Evolutionary conservation across 768 basidiomycete genomes (phyloP).

Genomic region (Mycena chlorophos): DNA sequence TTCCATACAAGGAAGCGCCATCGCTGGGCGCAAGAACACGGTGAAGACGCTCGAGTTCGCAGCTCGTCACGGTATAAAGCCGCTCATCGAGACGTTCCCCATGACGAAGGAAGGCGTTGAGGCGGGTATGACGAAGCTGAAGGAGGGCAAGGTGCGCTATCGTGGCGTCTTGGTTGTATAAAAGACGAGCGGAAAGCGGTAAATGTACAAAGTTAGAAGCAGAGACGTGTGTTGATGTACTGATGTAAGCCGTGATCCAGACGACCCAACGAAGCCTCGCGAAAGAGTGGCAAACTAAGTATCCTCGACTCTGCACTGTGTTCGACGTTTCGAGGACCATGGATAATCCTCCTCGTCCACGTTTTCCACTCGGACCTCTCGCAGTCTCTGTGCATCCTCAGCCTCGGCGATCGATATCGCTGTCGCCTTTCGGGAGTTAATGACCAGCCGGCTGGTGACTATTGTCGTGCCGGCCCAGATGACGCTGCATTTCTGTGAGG

Average conservation of each 20-base stretch:
- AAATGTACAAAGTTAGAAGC: neutral
- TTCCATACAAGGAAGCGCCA: conserved; percentile 18
- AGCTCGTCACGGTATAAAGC: conserved; percentile 29
- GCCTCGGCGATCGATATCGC: too few relatives aligned
- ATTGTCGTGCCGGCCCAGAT: conserved; percentile 4
- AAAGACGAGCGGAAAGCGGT: neutral
- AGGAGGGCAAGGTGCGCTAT: conserved; percentile 18
- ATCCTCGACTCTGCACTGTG: too few relatives aligned
- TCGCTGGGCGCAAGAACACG: conserved; percentile 2
- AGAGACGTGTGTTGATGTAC: too few relatives aligned
- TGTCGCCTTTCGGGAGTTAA: conserved; percentile 8
- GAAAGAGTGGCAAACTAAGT: too few relatives aligned
- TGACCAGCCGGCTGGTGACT: conserved; percentile 8
- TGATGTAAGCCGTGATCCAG: too few relatives aligned
- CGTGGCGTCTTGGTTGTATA: conserved; percentile 13
- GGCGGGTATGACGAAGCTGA: conserved; percentile 14
- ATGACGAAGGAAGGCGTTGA: conserved; percentile 29
- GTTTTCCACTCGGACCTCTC: too few relatives aligned
- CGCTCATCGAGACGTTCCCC: conserved; percentile 33
- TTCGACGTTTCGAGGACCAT: too few relatives aligned
- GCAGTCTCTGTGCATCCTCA: too few relatives aligned
- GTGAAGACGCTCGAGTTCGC: conserved; percentile 35
- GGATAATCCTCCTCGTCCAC: too few relatives aligned
- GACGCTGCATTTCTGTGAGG: neutral
- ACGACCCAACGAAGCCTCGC: too few relatives aligned